Conservation (phyloP, 495 filamentous ascomycete species). For the Lineolata rhizophorae region DNA sequence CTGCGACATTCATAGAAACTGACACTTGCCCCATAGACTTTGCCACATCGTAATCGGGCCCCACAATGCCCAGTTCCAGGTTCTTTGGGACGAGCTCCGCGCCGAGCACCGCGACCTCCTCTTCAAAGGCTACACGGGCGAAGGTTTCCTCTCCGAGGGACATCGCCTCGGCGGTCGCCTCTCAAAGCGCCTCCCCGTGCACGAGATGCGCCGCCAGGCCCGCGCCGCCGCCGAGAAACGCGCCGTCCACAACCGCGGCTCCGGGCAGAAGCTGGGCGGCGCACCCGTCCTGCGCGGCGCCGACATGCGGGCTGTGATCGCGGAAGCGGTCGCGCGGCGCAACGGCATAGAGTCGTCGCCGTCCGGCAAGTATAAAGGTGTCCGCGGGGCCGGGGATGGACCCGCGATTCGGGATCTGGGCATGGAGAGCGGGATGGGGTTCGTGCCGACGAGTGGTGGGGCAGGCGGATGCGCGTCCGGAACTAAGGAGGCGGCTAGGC, state of each 20-base stretch:
- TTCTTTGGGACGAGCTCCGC: slow-evolving; percentile 69
- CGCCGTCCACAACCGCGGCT: slow-evolving; percentile 28
- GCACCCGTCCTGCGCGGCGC: slow-evolving; percentile 32
- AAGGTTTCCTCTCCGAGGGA: slow-evolving; percentile 65
- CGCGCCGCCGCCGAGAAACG: slow-evolving; percentile 57
- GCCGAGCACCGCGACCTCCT: slow-evolving; percentile 59
- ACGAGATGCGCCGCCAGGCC: slow-evolving; percentile 59
- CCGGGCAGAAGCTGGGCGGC: slow-evolving; percentile 58
- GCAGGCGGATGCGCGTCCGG: slow-evolving; percentile 70
- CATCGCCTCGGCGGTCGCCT: slow-evolving; percentile 47
- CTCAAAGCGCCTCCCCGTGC: slow-evolving; percentile 39
- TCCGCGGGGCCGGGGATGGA: not conserved
- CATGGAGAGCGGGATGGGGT: not conserved
- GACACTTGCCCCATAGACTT: slow-evolving; percentile 22
- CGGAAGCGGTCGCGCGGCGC: slow-evolving; percentile 47
- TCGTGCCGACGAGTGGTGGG: too few relatives aligned
- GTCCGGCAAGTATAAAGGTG: too few relatives aligned
- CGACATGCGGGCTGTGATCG: slow-evolving; percentile 56
- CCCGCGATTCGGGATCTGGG: not conserved
- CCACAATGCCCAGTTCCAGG: slow-evolving; percentile 65
- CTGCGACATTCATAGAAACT: not conserved
- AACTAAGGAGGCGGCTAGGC: slow-evolving; percentile 34
- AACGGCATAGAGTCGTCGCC: slow-evolving; percentile 27
- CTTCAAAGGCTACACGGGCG: slow-evolving; percentile 73
- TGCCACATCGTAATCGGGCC: slow-evolving; percentile 71